Evolutionary conservation across 2,329 filamentous ascomycete genomes (phyloP).

Genomic region (Aspergillus latus): DNA sequence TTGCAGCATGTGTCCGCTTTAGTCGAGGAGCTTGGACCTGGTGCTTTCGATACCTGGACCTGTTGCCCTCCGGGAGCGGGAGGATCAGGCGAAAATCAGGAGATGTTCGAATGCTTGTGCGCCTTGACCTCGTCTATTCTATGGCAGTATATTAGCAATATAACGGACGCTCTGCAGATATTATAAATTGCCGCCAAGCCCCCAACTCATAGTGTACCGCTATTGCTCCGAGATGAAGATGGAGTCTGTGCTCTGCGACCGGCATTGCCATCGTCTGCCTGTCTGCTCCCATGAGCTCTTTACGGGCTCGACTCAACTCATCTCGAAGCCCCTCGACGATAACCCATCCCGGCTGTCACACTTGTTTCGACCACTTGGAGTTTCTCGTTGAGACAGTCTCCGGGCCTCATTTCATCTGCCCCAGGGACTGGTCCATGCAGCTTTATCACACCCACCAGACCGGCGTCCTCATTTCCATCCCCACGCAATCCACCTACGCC

Average conservation of each 20-base stretch:
- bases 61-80: background rate
- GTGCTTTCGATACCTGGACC: background rate
- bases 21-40: background rate
- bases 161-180: background rate
- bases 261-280: background rate
- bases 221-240: slow-evolving; percentile 6
- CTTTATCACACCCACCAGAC: background rate
- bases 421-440: background rate
- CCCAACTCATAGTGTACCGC: background rate
- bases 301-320: background rate
- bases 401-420: background rate
- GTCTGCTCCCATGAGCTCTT: background rate
- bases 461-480: background rate
- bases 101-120: background rate
- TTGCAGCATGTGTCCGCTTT: background rate
- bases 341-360: background rate
- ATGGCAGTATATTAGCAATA: background rate
- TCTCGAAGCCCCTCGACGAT: background rate
- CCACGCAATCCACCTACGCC: background rate
- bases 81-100: background rate
- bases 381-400: slow-evolving; percentile 1
- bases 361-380: slow-evolving; percentile 8
- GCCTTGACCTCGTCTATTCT: background rate
- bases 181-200: slow-evolving; percentile 4
- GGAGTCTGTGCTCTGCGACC: slow-evolving; percentile 8